A percentile compares a stretch with the other conserved stretches of the same genome.
These are phyloP conservation scores for Coemansia aciculifera DNA, from an alignment of 192 early-diverging fungal genomes.

Conservation along the genomic window DNA sequence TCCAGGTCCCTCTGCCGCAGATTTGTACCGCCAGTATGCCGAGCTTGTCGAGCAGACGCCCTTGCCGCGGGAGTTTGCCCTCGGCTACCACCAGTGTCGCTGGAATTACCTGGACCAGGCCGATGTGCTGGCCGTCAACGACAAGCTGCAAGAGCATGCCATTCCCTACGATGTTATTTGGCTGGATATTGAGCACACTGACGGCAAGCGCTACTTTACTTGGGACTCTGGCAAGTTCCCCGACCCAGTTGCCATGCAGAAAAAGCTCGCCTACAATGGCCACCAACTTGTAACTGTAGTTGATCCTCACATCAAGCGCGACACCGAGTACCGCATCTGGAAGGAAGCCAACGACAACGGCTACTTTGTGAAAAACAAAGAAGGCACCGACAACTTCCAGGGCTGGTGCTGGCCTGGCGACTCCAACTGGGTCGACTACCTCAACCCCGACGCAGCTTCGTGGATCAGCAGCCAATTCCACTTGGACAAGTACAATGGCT, in stretches of 20 bases:
- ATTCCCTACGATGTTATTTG: slow-evolving; percentile 99
- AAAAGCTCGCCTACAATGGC: slow-evolving; percentile 67
- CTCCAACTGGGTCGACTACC: slow-evolving; percentile 92
- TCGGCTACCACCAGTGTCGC: slow-evolving; percentile 95
- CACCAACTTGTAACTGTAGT: slow-evolving; percentile 89
- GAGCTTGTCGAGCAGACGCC: slow-evolving; percentile 76
- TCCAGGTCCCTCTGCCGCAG: slow-evolving; percentile 66
- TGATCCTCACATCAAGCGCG: slow-evolving; percentile 96
- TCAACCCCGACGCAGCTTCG: slow-evolving; percentile 69
- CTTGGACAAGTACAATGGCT: slow-evolving; percentile 80
- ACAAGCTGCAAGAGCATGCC: slow-evolving; percentile 82
- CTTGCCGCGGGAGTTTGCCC: slow-evolving; percentile 86
- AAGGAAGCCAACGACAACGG: slow-evolving; percentile 74
- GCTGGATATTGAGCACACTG: slow-evolving; percentile 99
- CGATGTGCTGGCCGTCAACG: slow-evolving; percentile 85
- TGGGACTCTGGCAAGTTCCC: slow-evolving; percentile 95
- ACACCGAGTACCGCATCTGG: slow-evolving; percentile 70
- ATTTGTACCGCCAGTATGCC: slow-evolving; percentile 73
- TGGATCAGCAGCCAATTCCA: slow-evolving; percentile 83
- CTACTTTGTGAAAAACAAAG: slow-evolving; percentile 77
- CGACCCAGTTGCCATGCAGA: slow-evolving; percentile 81
- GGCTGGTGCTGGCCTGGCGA: slow-evolving; percentile 99
- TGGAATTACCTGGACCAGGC: slow-evolving; percentile 96
- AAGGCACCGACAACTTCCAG: slow-evolving; percentile 72
- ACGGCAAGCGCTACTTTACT: slow-evolving; percentile 96